Base-by-base conservation (phyloP, 306 rosid species). In the Vigna mungo region DNA sequence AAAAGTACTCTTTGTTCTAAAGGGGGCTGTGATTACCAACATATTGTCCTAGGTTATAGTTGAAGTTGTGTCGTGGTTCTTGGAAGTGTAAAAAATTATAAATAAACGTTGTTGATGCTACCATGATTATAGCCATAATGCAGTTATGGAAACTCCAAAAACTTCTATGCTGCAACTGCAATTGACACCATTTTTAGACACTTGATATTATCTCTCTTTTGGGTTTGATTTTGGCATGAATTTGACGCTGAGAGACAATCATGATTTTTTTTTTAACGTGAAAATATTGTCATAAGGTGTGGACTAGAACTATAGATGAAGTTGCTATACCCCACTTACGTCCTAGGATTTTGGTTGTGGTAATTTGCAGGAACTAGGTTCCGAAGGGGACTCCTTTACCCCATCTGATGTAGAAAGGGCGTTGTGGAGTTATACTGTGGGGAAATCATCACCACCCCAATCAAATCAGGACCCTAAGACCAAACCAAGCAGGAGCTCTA, bases 401-500 rank as follows among this genome's bases (percentile, higher is more conserved):
- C 93, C 97, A 72, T 90, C 97, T 6, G 98, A 89, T 74, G 90
- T 95, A 68, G 98, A 92, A 84, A 90, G 90, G 82, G 96, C 97
- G 41, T 63, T 92, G 78, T 92, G 98, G 97, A 95, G 96, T 85
- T 82, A 51, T 69, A 87, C 87, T 55, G 51, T 85, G 3, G 90
- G 84, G 56, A 88, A 89, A 83, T 76, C 75, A 77, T 71, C 23
- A 46, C 68, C 91, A 74, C 74, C 89, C 14, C 68, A 80, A 23
- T 32, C 76, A 51, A 34, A 77, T 68, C 44, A 80, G 74, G 87
- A 78, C 11, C 41, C 87, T 39, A 82, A 87, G 80, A 80, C 47
- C 68, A 79, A 82, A 12, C 60, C 82, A 14, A 68, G 72, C 58
- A 84, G 59, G 62, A 74, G 53, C 84, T 63, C 88, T 75, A 88